Conservation (phyloP, 768 basidiomycete species). For the Podaxis sp. region DNA sequence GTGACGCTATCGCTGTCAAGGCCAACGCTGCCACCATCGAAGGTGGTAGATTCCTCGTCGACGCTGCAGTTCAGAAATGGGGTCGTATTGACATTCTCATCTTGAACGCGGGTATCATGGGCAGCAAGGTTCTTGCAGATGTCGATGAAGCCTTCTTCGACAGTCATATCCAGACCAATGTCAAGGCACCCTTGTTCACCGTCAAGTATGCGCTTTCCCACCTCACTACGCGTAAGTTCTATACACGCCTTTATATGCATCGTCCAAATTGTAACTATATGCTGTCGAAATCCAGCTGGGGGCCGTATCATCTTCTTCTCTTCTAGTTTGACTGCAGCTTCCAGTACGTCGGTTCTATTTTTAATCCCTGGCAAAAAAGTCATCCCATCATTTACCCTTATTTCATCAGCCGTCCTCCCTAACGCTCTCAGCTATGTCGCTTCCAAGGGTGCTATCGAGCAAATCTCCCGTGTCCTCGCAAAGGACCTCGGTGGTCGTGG, state of each 20-base stretch:
- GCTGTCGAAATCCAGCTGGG: slow-evolving; percentile 33
- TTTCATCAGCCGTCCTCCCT: slow-evolving; percentile 37
- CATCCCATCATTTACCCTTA: neutral
- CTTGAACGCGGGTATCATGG: slow-evolving; percentile 60
- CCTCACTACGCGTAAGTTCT: slow-evolving; percentile 41
- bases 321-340: slow-evolving; percentile 44
- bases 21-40: slow-evolving; percentile 50
- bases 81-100: slow-evolving; percentile 59
- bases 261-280: neutral
- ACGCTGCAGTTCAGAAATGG: slow-evolving; percentile 47
- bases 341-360: slow-evolving; percentile 27
- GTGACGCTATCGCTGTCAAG: slow-evolving; percentile 48
- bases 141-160: slow-evolving; percentile 55
- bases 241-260: neutral
- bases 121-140: slow-evolving; percentile 45
- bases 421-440: slow-evolving; percentile 52
- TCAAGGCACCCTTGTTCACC: slow-evolving; percentile 60
- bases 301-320: slow-evolving; percentile 61
- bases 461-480: slow-evolving; percentile 54
- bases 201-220: slow-evolving; percentile 44
- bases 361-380: neutral
- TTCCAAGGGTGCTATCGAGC: slow-evolving; percentile 61
- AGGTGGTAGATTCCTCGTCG: slow-evolving; percentile 47
- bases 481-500: slow-evolving; percentile 55
- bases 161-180: slow-evolving; percentile 51